A percentile compares a stretch with the other conserved stretches of the same genome.
These are phyloP conservation scores for Daedalea quercina DNA, from an alignment of 768 basidiomycete species.

Conservation along the genomic window DNA sequence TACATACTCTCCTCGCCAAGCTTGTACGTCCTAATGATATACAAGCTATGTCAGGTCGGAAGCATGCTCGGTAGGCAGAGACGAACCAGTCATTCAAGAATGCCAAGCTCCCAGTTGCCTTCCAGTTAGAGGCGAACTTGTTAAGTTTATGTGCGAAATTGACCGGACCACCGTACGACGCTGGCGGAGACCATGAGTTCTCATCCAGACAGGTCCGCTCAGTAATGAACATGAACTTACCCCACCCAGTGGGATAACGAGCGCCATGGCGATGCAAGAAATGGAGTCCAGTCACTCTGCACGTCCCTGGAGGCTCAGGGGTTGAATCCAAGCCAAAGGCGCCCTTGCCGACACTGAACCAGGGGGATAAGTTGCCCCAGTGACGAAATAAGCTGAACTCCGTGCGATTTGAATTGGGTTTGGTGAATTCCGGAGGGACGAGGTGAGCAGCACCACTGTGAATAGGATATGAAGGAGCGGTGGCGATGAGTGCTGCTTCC, in stretches of 20 bases:
- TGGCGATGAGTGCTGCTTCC: conserved; percentile 64
- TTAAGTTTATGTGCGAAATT: conserved; percentile 52
- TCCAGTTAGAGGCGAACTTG: conserved; percentile 49
- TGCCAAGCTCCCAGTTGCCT: conserved; percentile 52
- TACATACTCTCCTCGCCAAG: conserved; percentile 75
- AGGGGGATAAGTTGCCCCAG: conserved; percentile 84
- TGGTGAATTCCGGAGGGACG: conserved; percentile 35
- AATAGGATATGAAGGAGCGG: conserved; percentile 72
- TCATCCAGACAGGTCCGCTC: not conserved
- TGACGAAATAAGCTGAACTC: conserved; percentile 63
- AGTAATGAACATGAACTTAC: conserved; percentile 31
- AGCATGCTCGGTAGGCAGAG: conserved; percentile 5
- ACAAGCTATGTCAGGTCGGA: not conserved
- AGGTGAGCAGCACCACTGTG: conserved; percentile 67
- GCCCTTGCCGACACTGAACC: conserved; percentile 66
- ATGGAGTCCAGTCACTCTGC: conserved; percentile 68
- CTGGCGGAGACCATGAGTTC: conserved; percentile 34
- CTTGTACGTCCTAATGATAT: conserved; percentile 68
- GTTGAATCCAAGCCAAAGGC: conserved; percentile 70
- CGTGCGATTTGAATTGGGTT: conserved; percentile 10
- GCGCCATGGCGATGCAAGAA: conserved; percentile 82
- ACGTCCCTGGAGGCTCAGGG: conserved; percentile 63
- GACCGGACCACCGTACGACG: conserved; percentile 55
- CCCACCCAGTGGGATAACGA: conserved; percentile 54
- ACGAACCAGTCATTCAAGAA: conserved; percentile 82